Evolutionary conservation across 441 rosid species (phyloP), one percentile per base, ranked within the genome.

Genomic region (Pelargonium australe): DNA sequence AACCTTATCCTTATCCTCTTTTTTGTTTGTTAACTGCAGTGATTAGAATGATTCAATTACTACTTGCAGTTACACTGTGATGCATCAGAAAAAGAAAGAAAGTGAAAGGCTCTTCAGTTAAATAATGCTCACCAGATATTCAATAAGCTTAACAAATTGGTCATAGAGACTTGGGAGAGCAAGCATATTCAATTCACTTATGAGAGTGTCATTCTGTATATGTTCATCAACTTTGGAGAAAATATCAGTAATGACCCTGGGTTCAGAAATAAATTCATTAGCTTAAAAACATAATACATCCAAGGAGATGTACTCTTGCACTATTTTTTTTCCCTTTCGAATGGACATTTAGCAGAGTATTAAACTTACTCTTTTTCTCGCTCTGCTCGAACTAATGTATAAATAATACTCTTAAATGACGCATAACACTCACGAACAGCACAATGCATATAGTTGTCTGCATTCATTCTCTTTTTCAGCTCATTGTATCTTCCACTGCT

Each of bases 341-440:
- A 49, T 28, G 28, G 7, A 69, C 41, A 49, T 10, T 0, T 49
- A 13, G n/a, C n/a, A 11, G 10, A 25, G 68, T 58, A 2, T 58
- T 9, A 25, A 75, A 79, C 98, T 85, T 84, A 89, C 99, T 47
- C 55, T 75, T 64, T 87, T 75, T 95, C 98, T 23, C 78, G 85
- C 4, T 67, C 3, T 71, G 90, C 95, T 79, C 83, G 92, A 81
- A 95, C 99, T 88, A 95, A 76, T 67, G 72, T 73, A 71, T 44
- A 86, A 63, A 95, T 88, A 76, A 92, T 89, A 73, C 81, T 90
- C 83, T 70, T 84, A 80, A 95, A 84, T 71, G 97, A 94, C 70
- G 96, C 97, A 81, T 91, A 95, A 83, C 99, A 95, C 81, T 95
- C 98, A 69, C 84, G 68, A 74, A 95, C 92, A 74, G 99, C 99